A percentile compares a stretch with the other conserved stretches of the same genome.
Evolutionary conservation across 768 basidiomycete species (phyloP).

Genomic region (Mycena floridula): DNA sequence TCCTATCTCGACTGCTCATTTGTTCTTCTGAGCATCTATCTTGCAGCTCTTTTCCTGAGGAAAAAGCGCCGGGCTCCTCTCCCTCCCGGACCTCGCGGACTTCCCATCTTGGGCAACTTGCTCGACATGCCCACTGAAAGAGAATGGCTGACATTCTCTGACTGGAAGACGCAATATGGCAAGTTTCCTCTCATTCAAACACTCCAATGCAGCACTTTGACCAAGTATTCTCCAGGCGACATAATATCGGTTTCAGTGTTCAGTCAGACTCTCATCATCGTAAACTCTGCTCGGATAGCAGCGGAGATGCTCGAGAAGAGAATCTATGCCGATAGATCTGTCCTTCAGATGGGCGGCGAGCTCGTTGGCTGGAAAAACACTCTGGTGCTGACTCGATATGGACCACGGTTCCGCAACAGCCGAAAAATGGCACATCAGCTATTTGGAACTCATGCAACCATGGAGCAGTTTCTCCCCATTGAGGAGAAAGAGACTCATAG

Average conservation of each 20-base stretch:
- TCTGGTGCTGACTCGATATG: slow-evolving; percentile 4
- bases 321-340: slow-evolving; percentile 2
- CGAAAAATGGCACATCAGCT: slow-evolving; percentile 7
- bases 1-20: too few relatives aligned
- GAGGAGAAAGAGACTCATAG: slow-evolving; percentile 5
- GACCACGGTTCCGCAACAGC: slow-evolving; percentile 1
- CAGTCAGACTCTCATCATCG: slow-evolving; percentile 27
- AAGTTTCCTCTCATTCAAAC: neutral
- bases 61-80: neutral
- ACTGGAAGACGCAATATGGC: slow-evolving; percentile 29
- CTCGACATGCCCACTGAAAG: slow-evolving; percentile 11
- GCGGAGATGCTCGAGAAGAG: slow-evolving; percentile 31
- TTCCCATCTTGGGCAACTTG: slow-evolving; percentile 5
- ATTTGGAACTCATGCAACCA: slow-evolving; percentile 6
- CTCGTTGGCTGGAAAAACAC: slow-evolving; percentile 7
- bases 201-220: neutral
- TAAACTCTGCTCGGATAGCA: slow-evolving; percentile 21
- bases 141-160: slow-evolving; percentile 26
- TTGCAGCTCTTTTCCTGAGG: neutral
- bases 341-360: slow-evolving; percentile 10
- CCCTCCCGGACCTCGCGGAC: slow-evolving; percentile 6
- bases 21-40: neutral
- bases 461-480: slow-evolving; percentile 1
- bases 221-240: slow-evolving; percentile 16
- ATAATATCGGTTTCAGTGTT: slow-evolving; percentile 25